A percentile compares a stretch with the other conserved stretches of the same genome.
phyloP scores from a whole-genome alignment of 2,329 filamentous ascomycete species.

The Alternaria infectoria region DNA sequence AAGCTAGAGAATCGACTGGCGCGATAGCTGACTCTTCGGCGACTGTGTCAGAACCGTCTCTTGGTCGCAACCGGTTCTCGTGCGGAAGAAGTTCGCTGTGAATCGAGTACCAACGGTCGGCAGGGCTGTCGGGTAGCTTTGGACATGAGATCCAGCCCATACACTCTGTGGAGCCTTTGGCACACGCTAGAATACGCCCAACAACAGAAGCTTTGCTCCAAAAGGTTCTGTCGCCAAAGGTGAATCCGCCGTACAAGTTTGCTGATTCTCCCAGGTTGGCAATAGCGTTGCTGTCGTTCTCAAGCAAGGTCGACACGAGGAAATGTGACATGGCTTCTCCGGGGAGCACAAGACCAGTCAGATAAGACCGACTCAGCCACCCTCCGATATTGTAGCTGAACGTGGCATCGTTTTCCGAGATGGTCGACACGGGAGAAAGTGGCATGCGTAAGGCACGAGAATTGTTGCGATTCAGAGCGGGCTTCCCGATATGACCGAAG shows the following conservation, averaged over 20 bases:
- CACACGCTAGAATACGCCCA: conserved; percentile 59
- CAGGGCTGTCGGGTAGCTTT: conserved; percentile 49
- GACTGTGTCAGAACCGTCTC: conserved; percentile 35
- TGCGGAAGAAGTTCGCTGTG: conserved; percentile 41
- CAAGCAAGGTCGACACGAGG: conserved; percentile 62
- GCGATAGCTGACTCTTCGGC: conserved; percentile 45
- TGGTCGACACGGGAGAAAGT: conserved; percentile 28
- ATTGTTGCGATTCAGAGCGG: conserved; percentile 29
- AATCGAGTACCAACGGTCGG: conserved; percentile 60
- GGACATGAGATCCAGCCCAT: conserved; percentile 62
- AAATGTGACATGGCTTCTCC: conserved; percentile 61
- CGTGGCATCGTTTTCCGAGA: conserved; percentile 19
- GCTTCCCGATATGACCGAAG: conserved; percentile 41
- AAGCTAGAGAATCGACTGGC: conserved; percentile 23
- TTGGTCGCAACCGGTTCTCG: conserved; percentile 50
- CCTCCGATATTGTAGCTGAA: conserved; percentile 50
- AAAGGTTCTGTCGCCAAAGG: conserved; percentile 58
- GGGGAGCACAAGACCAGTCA: conserved; percentile 62
- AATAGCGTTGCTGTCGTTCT: conserved; percentile 60
- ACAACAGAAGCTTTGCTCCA: conserved; percentile 65
- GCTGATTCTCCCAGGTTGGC: conserved; percentile 56
- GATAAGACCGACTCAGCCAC: conserved; percentile 63
- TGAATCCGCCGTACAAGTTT: conserved; percentile 62
- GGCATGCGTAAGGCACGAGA: conserved; percentile 41
- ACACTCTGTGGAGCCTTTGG: conserved; percentile 55